Evolutionary conservation across 495 filamentous ascomycete genomes (phyloP).

Genomic region (Arthonia radiata): DNA sequence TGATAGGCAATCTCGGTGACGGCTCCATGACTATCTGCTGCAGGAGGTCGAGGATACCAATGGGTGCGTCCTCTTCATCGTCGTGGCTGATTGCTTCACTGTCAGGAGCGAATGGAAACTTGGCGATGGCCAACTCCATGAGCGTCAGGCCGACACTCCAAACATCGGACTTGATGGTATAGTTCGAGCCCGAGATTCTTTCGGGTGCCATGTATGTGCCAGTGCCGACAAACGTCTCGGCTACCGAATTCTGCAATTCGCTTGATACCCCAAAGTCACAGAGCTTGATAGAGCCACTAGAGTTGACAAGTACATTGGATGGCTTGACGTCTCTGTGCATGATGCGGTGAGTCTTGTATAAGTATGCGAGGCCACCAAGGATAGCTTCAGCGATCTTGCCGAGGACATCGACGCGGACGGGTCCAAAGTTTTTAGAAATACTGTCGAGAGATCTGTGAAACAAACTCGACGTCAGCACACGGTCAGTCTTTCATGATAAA

Average conservation of each 20-base stretch:
- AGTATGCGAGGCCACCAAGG: slow-evolving; percentile 78
- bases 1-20: slow-evolving; percentile 78
- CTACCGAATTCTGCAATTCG: slow-evolving; percentile 88
- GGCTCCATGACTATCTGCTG: slow-evolving; percentile 97
- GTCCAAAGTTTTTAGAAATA: slow-evolving; percentile 82
- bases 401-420: slow-evolving; percentile 87
- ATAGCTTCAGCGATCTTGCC: slow-evolving; percentile 98
- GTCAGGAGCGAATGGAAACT: slow-evolving; percentile 89
- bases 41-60: slow-evolving; percentile 84
- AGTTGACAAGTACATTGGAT: slow-evolving; percentile 90
- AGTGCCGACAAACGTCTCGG: slow-evolving; percentile 92
- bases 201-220: slow-evolving; percentile 99
- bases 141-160: slow-evolving; percentile 94
- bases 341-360: slow-evolving; percentile 82
- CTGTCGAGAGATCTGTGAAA: slow-evolving; percentile 60
- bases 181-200: slow-evolving; percentile 84
- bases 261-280: slow-evolving; percentile 96
- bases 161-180: slow-evolving; percentile 94
- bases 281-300: slow-evolving; percentile 78
- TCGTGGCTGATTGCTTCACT: slow-evolving; percentile 44
- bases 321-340: slow-evolving; percentile 99
- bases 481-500: not conserved
- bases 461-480: not conserved
- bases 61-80: slow-evolving; percentile 49
- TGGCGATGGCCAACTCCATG: slow-evolving; percentile 90